Base-by-base conservation (phyloP, 2,329 filamentous ascomycete genomes). In the Trichoderma sp. region DNA sequence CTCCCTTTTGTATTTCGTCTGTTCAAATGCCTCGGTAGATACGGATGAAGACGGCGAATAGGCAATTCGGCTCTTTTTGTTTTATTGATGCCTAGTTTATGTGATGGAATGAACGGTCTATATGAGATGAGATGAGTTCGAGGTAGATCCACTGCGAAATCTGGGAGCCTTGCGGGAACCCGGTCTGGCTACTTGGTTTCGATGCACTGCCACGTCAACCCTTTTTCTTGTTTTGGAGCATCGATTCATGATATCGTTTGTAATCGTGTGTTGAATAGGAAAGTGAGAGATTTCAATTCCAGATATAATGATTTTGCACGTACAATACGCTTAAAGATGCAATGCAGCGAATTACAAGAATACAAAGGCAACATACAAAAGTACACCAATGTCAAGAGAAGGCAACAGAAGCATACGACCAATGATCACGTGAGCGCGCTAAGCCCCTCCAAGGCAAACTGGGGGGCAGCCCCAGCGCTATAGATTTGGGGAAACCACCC, bases 121-220 rank as follows among this genome's bases (percentile, higher is more conserved):
- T 61, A 61, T 61, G 51, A 46, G 28, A 28, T 6, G 39, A 46
- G 39, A 51, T 61, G 43, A 30, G 49, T 34, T 34, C 13, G 43
- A 46, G 39, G 18, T n/a, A 16, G 46, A n/a, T 52, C 59, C 46
- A 21, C 60, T 6, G 30, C 60, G 32, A 39, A 64, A 64, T 64
- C 49, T 64, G 49, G 60, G 46, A 64, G 60, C 60, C 60, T 64
- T 64, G 32, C 6, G 24, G 43, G 37, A 49, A 34, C 60, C 60
- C 26, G 34, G 60, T 51, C 46, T 11, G 18, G 21, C 43, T 21
- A 18, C 39, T 37, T 63, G 46, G 46, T 24, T 49, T 49, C 13
- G 46, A 24, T 49, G 46, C n/a, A 49, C 21, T 54, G 60, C 60
- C 60, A 64, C 60, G 60, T 64, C 46, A 32, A 26, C 49, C 34